A percentile compares a stretch with the other conserved stretches of the same genome.
Conservation (phyloP, 805 yeast genomes). For the Wickerhamiella sorbophila region DNA sequence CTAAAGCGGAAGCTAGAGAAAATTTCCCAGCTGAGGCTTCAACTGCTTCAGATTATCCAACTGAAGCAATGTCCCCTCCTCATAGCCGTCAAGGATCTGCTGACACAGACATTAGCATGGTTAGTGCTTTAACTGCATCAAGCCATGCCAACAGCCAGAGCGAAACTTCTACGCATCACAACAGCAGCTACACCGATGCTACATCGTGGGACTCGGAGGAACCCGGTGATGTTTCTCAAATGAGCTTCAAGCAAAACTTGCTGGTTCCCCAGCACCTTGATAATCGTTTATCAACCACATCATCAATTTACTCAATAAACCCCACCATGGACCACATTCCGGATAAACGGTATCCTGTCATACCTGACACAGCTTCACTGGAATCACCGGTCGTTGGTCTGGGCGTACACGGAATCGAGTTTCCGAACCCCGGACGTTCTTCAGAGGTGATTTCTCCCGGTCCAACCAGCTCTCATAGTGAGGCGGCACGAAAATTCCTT, state of each 20-base stretch:
- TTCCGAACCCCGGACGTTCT: background rate
- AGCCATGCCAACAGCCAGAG: background rate
- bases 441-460: too few species aligned
- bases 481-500: background rate
- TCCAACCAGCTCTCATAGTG: background rate
- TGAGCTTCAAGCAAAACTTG: background rate
- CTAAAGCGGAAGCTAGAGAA: background rate
- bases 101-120: background rate
- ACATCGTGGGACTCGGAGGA: background rate
- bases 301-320: conserved; percentile 7
- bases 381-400: background rate
- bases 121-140: background rate
- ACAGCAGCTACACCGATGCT: background rate
- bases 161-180: background rate
- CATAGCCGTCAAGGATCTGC: background rate
- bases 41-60: too few species aligned
- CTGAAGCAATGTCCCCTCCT: background rate
- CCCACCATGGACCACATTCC: background rate
- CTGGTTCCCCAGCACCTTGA: conserved; percentile 1
- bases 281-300: conserved; percentile 10
- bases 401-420: background rate
- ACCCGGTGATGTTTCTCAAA: background rate
- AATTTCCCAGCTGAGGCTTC: too few species aligned
- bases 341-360: background rate
- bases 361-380: background rate